Conservation (phyloP, 2,329 filamentous ascomycete species). For the Trichoderma sp. region DNA sequence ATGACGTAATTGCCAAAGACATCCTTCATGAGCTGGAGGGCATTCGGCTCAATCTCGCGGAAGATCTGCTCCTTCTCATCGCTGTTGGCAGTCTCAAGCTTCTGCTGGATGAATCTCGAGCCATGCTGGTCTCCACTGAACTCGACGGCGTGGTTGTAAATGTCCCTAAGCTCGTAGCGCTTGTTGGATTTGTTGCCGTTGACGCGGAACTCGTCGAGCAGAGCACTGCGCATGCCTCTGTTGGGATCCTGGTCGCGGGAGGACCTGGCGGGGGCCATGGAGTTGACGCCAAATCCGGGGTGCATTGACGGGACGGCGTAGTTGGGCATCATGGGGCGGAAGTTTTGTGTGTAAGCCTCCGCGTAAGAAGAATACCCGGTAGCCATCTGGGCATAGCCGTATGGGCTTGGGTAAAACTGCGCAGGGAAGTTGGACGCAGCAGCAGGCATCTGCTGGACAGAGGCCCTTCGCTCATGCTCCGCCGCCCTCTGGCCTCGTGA, state of each 20-base stretch:
- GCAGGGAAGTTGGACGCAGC: conserved; percentile 33
- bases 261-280: conserved; percentile 39
- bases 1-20: conserved; percentile 99
- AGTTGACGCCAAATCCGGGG: conserved; percentile 37
- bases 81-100: conserved; percentile 88
- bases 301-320: conserved; percentile 41
- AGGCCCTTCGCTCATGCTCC: conserved; percentile 46
- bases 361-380: conserved; percentile 44
- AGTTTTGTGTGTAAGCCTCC: conserved; percentile 43
- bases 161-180: conserved; percentile 84
- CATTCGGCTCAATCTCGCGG: conserved; percentile 80
- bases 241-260: conserved; percentile 61
- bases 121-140: conserved; percentile 96
- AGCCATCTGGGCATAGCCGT: conserved; percentile 37
- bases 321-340: conserved; percentile 39
- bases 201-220: conserved; percentile 79
- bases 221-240: conserved; percentile 66
- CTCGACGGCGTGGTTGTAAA: conserved; percentile 84
- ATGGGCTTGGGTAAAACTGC: conserved; percentile 40
- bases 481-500: conserved; percentile 41
- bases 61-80: conserved; percentile 95
- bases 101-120: conserved; percentile 92
- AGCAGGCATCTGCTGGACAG: conserved; percentile 39
- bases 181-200: conserved; percentile 68
- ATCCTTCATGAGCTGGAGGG: conserved; percentile 88